Evolutionary conservation across 1,139 yeast species (phyloP), one percentile per base, ranked within the genome.

Genomic region (Blastobotrys raffinosifermentans): DNA sequence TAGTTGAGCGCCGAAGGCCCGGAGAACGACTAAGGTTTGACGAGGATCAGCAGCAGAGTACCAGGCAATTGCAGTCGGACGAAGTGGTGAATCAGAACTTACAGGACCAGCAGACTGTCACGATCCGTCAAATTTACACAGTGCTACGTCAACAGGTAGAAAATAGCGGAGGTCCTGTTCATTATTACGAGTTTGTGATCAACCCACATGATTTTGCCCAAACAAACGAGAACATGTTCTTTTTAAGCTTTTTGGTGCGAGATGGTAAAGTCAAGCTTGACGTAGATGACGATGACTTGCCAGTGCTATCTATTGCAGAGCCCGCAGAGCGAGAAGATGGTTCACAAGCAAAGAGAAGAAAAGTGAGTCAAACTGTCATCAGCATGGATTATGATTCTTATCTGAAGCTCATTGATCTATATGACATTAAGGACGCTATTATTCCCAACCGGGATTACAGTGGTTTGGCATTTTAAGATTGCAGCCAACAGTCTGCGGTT

Each of bases 221-320:
- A 54, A 74, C 91, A 3, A 77, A 87, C 4, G 96, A 89, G 54
- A 86, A 85, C 54, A 62, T 89, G 48, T 89, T 87, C 54, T 83
- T 80, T 53, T 71, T 84, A 1, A 82, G 94, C 56, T 87, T 87
- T 53, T 63, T 89, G 34, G 73, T 86, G 3, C 75, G 79, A 51
- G 94, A 84, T 51, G 89, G 85, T 1, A 74, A 70, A 48, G 58
- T 86, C 20, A 63, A 67, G 27, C 51, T 86, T 25, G 50, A 47
- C 20, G 35, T 49, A 29, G 77, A 72, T 50, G 68, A 66, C 2
- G 64, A 72, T 29, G 83, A 75, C 1, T 57, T 67, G n/a, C 80
- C 80, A 1, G 63, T 60, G 16, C 54, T 70, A 40, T 51, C 47
- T 19, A 54, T 39, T 58, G 58, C 35, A 43, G 49, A 15, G n/a